Evolutionary conservation across 495 filamentous ascomycete genomes (phyloP).

Genomic region (Podospora pseudoanserina): DNA sequence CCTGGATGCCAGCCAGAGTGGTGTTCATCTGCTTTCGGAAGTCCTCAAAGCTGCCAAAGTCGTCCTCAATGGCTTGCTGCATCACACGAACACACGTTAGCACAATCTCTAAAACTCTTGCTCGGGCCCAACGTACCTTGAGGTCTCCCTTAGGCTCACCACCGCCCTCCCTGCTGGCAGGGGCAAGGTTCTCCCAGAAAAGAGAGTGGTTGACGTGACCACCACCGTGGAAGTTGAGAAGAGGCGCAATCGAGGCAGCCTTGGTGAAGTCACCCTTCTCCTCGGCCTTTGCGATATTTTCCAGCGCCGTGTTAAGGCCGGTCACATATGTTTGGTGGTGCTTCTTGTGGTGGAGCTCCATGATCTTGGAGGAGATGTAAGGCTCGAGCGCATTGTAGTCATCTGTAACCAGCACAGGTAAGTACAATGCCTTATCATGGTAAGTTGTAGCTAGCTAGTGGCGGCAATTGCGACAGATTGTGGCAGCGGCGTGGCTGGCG

Average conservation of each 20-base stretch:
- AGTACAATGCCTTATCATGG: conserved; percentile 6
- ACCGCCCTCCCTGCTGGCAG: conserved; percentile 63
- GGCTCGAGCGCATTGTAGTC: conserved; percentile 93
- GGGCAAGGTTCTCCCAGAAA: conserved; percentile 97
- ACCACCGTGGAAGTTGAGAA: conserved; percentile 96
- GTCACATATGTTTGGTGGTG: conserved; percentile 80
- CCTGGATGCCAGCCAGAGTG: conserved; percentile 84
- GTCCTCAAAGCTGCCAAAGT: conserved; percentile 70
- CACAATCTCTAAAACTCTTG: background rate
- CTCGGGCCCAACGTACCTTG: conserved; percentile 32
- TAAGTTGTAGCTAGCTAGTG: background rate
- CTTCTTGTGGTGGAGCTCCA: conserved; percentile 85
- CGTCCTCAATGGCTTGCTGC: conserved; percentile 65
- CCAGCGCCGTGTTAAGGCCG: conserved; percentile 60
- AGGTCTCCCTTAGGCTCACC: conserved; percentile 63
- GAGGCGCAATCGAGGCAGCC: conserved; percentile 75
- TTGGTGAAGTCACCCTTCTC: conserved; percentile 56
- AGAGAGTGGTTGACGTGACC: conserved; percentile 92
- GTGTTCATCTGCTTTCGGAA: conserved; percentile 84
- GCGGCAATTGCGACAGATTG: background rate
- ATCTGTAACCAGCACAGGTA: conserved; percentile 44
- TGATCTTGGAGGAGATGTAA: conserved; percentile 92
- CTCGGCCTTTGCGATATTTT: conserved; percentile 59
- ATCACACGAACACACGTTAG: background rate
- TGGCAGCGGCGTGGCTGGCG: too few species aligned